Evolutionary conservation across 2,329 filamentous ascomycete species (phyloP), one percentile per base, ranked within the genome.

Genomic region (Colletotrichum viniferum): DNA sequence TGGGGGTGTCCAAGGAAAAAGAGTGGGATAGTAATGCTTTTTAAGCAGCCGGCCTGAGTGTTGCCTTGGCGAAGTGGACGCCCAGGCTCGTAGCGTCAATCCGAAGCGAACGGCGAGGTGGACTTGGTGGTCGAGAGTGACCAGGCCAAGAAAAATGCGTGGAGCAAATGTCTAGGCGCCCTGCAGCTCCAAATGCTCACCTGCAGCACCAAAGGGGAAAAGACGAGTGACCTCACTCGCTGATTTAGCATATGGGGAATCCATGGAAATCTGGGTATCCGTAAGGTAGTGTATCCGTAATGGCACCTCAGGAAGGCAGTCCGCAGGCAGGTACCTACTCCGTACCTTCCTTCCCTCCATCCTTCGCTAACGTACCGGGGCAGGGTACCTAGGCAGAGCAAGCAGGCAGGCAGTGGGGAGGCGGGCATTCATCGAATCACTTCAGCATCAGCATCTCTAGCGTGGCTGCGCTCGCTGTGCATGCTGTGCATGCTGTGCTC

Each of bases 11-110:
- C 61, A 67, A 34, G 61, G 55, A 62, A 32, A 62, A 71, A 65
- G 68, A 74, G 72, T 67, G 72, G 72, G 69, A 74, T 74, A n/a
- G 62, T 62, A 66, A 74, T 67, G 55, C 55, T 65, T 71, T 71
- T 71, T 74, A 71, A 61, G 69, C 38, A 71, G 58, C 28, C 30
- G 28, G 52, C 63, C 24, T 43, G 28, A 52, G 32, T 74, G 58
- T 32, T 36, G 65, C 62, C 71, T 74, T 74, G 72, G 72, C 72
- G 62, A 30, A 71, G 26, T 72, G 68, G 72, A 56, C 55, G 61
- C 61, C 52, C 30, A 70, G 71, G 56, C 66, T 63, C 28, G 66
- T 70, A 64, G 71, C 56, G 71, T 63, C 43, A 32, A 58, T 43
- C 28, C 24, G 43, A 43, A 56, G 43, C 64, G 38, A 63, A 62